phyloP scores from a whole-genome alignment of 257 asterid genomes.

The Henckelia pumila region DNA sequence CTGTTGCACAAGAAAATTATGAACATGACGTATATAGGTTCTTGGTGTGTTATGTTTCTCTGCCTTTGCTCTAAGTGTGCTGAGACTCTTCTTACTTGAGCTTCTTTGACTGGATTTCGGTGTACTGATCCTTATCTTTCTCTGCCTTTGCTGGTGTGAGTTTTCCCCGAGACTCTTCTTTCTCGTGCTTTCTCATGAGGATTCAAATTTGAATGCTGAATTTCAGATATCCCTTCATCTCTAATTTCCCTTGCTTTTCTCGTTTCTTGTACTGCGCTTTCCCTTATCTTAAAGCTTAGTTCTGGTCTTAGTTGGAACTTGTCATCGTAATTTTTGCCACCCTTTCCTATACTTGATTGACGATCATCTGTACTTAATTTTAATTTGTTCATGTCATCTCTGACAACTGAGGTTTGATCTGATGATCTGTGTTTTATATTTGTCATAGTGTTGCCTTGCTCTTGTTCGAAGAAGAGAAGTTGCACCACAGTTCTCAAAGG shows the following conservation, averaged over 20 bases:
- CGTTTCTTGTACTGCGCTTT: conserved; percentile 22
- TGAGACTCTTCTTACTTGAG: not conserved
- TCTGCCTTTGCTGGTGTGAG: conserved; percentile 23
- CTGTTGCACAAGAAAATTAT: not conserved
- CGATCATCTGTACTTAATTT: conserved; percentile 21
- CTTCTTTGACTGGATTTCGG: not conserved
- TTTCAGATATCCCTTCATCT: conserved; percentile 23
- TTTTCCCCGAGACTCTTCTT: conserved; percentile 29
- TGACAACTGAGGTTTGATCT: conserved; percentile 26
- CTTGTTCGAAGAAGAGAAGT: conserved; percentile 63
- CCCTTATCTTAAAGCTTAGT: conserved; percentile 29
- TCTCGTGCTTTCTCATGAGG: conserved; percentile 26
- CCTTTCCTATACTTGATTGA: conserved; percentile 27
- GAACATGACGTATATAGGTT: not conserved
- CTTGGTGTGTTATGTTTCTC: not conserved
- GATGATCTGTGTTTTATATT: conserved; percentile 22
- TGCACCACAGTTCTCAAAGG: conserved; percentile 77
- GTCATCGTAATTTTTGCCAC: conserved; percentile 21
- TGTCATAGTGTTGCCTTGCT: conserved; percentile 30
- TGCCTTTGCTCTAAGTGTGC: not conserved
- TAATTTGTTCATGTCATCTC: conserved; percentile 32
- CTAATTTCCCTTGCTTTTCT: conserved; percentile 26
- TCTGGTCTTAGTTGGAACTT: conserved; percentile 30
- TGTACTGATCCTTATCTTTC: conserved; percentile 21
- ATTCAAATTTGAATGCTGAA: conserved; percentile 22